Percentiles rank a stretch among this genome's conserved stretches.
These are phyloP conservation scores for Pezicula neosporulosa DNA, from an alignment of 2,329 filamentous ascomycete genomes.

Conservation along the genomic window DNA sequence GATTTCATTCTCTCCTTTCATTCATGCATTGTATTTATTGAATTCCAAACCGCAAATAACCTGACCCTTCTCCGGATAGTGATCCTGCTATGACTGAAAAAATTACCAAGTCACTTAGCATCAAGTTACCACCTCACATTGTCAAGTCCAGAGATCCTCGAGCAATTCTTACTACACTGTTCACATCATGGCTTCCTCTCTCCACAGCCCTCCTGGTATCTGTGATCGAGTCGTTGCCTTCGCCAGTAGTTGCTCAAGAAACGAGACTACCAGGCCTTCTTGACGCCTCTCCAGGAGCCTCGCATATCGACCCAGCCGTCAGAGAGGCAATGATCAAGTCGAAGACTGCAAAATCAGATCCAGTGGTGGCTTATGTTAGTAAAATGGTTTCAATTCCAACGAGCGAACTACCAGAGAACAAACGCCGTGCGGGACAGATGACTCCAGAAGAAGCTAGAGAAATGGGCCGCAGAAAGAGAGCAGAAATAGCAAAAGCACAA, in stretches of 20 bases:
- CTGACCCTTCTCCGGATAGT: conserved; percentile 39
- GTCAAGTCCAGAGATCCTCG: conserved; percentile 80
- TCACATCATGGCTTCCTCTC: conserved; percentile 85
- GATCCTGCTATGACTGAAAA: conserved; percentile 84
- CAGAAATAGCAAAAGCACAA: conserved; percentile 80
- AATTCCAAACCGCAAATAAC: conserved; percentile 8
- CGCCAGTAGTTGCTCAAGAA: conserved; percentile 75
- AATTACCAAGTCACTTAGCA: conserved; percentile 85
- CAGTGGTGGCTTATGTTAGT: conserved; percentile 91
- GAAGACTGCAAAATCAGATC: conserved; percentile 64
- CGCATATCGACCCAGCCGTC: conserved; percentile 64
- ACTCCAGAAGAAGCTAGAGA: conserved; percentile 89
- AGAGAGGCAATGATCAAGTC: conserved; percentile 82
- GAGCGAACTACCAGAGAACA: conserved; percentile 87
- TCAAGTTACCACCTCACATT: conserved; percentile 82
- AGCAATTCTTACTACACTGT: conserved; percentile 80
- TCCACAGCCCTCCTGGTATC: conserved; percentile 92
- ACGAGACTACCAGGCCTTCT: conserved; percentile 77
- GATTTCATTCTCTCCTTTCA: conserved; percentile 32
- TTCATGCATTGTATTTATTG: conserved; percentile 17
- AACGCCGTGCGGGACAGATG: conserved; percentile 65
- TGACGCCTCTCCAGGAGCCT: conserved; percentile 72
- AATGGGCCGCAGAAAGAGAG: conserved; percentile 80
- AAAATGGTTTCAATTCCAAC: conserved; percentile 97
- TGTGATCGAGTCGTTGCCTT: conserved; percentile 88